These are phyloP conservation scores for Pichia sp. DNA, from an alignment of 1,139 yeast species.

Conservation along the genomic window DNA sequence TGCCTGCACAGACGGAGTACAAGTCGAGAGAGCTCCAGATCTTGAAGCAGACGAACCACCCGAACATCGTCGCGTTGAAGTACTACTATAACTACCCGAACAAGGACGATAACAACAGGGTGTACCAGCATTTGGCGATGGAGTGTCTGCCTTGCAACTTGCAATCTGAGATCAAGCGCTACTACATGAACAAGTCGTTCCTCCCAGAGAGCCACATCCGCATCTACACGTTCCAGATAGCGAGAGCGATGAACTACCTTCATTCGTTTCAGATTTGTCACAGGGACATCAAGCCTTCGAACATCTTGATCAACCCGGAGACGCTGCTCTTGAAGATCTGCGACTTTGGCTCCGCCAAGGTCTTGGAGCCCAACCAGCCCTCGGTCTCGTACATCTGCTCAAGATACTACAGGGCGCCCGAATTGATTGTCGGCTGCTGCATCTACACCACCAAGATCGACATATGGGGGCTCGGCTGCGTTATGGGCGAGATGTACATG, in stretches of 20 bases:
- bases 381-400: constrained; percentile 77
- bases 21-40: constrained; percentile 76
- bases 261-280: constrained; percentile 79
- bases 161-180: constrained; percentile 68
- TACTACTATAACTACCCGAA: constrained; percentile 64
- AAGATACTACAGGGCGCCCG: constrained; percentile 80
- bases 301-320: constrained; percentile 67
- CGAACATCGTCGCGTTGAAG: constrained; percentile 65
- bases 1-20: constrained; percentile 81
- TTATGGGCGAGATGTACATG: constrained; percentile 75
- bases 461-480: constrained; percentile 86
- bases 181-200: constrained; percentile 56
- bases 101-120: constrained; percentile 51
- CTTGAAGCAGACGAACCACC: constrained; percentile 68
- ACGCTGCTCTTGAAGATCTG: constrained; percentile 66
- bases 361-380: constrained; percentile 67
- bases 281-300: constrained; percentile 78
- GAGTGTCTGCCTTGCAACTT: constrained; percentile 79
- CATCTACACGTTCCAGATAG: constrained; percentile 73
- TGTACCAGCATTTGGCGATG: constrained; percentile 79
- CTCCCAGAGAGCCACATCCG: constrained; percentile 72
- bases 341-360: constrained; percentile 80
- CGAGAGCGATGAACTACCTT: constrained; percentile 75
- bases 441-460: constrained; percentile 75
- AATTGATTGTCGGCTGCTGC: constrained; percentile 71